Evolutionary conservation across 2,329 filamentous ascomycete species (phyloP).

Genomic region (Fusarium chaquense): DNA sequence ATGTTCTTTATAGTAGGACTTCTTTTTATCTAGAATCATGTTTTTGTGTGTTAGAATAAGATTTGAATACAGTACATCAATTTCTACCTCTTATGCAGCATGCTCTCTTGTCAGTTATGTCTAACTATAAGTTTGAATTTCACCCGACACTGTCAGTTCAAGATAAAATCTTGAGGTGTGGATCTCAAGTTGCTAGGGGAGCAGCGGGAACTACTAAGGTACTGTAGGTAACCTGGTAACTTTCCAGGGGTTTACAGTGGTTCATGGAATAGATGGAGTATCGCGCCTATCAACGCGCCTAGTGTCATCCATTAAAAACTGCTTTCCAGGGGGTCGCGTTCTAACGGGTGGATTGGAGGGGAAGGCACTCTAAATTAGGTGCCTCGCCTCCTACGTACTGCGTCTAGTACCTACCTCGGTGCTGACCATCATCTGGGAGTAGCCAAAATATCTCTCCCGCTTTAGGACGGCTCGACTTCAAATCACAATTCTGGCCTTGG

Average conservation of each 20-base stretch:
- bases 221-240: no score
- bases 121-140: not conserved
- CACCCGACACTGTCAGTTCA: not conserved
- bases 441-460: constrained; percentile 37
- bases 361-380: constrained; percentile 13
- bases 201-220: constrained; percentile 30
- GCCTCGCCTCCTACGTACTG: not conserved
- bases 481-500: constrained; percentile 18
- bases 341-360: constrained; percentile 1
- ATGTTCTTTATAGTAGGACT: not conserved
- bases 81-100: not conserved
- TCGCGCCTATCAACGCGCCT: constrained; percentile 35
- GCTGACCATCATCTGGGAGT: constrained; percentile 8
- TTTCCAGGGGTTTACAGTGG: constrained; percentile 19
- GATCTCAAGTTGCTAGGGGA: constrained; percentile 43
- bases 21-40: not conserved
- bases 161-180: constrained; percentile 7
- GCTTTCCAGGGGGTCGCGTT: constrained; percentile 32
- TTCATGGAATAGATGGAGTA: constrained; percentile 19
- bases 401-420: not conserved
- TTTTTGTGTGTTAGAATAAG: not conserved
- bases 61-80: not conserved
- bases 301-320: constrained; percentile 6
- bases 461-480: constrained; percentile 26
- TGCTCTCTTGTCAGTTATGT: not conserved